A percentile compares a stretch with the other conserved stretches of the same genome.
phyloP scores from a whole-genome alignment of 345 rosid genomes.

The Garcia nutans region DNA sequence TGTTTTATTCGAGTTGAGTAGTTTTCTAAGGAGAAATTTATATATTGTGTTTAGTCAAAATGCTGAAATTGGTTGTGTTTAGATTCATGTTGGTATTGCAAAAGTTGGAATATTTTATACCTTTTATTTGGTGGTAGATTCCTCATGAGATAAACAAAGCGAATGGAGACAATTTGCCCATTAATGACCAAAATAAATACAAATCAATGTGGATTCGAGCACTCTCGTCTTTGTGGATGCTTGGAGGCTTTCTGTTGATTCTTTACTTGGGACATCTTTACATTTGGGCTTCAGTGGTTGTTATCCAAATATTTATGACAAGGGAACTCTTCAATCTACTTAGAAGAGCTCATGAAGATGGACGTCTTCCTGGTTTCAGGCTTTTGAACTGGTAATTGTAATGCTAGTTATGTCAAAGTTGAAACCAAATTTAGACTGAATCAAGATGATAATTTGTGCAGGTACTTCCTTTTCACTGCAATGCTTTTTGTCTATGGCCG shows the following conservation, averaged over 20 bases:
- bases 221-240: constrained; percentile 30
- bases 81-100: neutral
- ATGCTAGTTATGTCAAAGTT: too few species aligned
- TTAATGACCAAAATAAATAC: constrained; percentile 26
- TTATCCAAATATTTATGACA: constrained; percentile 30
- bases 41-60: too few species aligned
- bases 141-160: constrained; percentile 10
- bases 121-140: constrained; percentile 8
- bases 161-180: constrained; percentile 20
- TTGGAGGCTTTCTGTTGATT: constrained; percentile 21
- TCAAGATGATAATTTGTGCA: neutral
- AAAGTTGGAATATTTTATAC: neutral
- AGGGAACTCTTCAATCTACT: constrained; percentile 26
- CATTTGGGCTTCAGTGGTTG: constrained; percentile 30
- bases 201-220: constrained; percentile 28
- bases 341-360: constrained; percentile 31
- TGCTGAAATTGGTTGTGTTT: neutral
- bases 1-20: too few species aligned
- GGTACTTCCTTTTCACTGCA: constrained; percentile 30
- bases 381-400: constrained; percentile 25
- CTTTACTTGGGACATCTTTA: constrained; percentile 32
- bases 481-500: constrained; percentile 34
- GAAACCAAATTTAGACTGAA: too few species aligned
- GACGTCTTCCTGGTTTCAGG: constrained; percentile 31
- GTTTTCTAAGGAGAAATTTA: too few species aligned